Percentiles rank a stretch among this genome's conserved stretches.
phyloP scores from a whole-genome alignment of 2,329 filamentous ascomycete genomes.

The Emergomyces pasteurianus region DNA sequence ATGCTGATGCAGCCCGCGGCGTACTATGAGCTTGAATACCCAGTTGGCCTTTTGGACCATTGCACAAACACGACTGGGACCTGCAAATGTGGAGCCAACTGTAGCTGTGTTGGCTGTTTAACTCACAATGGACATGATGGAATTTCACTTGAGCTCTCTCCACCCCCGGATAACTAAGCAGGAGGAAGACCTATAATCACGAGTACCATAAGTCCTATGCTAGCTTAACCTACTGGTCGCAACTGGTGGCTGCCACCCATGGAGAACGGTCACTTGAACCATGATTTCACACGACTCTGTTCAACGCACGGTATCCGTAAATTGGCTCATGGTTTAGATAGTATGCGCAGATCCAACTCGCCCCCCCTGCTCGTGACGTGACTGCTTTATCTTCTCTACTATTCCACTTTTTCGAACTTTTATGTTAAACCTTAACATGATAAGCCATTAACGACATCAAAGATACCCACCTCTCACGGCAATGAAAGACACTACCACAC shows the following conservation, averaged over 20 bases:
- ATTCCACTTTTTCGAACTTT: neutral
- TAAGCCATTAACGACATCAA: neutral
- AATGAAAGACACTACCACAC: too few relatives aligned
- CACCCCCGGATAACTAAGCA: slow-evolving; percentile 4
- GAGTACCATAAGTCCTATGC: neutral
- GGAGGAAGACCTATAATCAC: neutral
- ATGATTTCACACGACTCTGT: neutral
- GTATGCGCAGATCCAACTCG: neutral
- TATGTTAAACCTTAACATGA: neutral
- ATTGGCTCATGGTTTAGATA: neutral
- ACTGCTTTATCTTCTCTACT: neutral
- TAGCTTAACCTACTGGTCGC: neutral
- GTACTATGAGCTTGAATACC: slow-evolving; percentile 32
- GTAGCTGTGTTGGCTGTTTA: slow-evolving; percentile 41
- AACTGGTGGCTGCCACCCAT: neutral
- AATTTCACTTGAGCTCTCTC: slow-evolving; percentile 22
- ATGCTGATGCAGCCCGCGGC: slow-evolving; percentile 30
- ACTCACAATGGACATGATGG: slow-evolving; percentile 41
- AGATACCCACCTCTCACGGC: neutral
- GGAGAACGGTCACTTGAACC: neutral
- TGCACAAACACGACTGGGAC: slow-evolving; percentile 39
- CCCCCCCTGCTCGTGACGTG: neutral
- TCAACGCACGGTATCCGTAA: neutral
- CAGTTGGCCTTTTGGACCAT: slow-evolving; percentile 24
- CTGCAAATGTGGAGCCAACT: slow-evolving; percentile 42